Percentiles rank a stretch among this genome's conserved stretches.
Conservation (phyloP, 306 rosid species). For the Dalbergia cultrata region DNA sequence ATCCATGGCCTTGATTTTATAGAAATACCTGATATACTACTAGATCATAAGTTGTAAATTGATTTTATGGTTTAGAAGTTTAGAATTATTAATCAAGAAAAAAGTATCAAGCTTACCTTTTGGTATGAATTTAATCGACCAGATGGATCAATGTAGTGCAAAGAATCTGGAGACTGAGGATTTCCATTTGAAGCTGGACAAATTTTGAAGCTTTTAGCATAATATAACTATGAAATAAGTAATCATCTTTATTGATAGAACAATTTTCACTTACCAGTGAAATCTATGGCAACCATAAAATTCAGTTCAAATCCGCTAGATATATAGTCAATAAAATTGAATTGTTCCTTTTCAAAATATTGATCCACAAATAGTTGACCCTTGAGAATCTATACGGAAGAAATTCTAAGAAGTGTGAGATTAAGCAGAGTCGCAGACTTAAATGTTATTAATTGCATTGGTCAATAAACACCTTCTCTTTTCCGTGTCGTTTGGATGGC, state of each 20-base stretch:
- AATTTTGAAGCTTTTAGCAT: conserved; percentile 35
- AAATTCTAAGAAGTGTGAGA: conserved; percentile 34
- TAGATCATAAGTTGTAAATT: conserved; percentile 8
- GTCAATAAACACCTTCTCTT: conserved; percentile 66
- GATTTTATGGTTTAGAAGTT: conserved; percentile 23
- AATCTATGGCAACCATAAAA: conserved; percentile 94
- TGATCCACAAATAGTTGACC: conserved; percentile 86
- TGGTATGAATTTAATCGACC: conserved; percentile 84
- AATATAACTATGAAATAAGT: conserved; percentile 18
- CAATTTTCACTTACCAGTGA: conserved; percentile 65
- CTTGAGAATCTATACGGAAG: conserved; percentile 63
- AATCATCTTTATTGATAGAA: neutral
- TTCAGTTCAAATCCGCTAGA: conserved; percentile 89
- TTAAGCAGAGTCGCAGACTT: neutral
- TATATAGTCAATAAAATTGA: conserved; percentile 86
- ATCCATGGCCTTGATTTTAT: neutral
- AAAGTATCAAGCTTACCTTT: conserved; percentile 57
- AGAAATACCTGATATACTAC: neutral
- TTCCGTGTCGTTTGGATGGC: conserved; percentile 56
- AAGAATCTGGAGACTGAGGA: conserved; percentile 66
- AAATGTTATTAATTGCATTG: conserved; percentile 21
- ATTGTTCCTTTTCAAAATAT: conserved; percentile 69
- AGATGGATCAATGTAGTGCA: conserved; percentile 69
- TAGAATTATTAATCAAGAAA: neutral
- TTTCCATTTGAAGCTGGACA: conserved; percentile 86